phyloP scores from a whole-genome alignment of 345 rosid species.

The Chamaenerion angustifolium region DNA sequence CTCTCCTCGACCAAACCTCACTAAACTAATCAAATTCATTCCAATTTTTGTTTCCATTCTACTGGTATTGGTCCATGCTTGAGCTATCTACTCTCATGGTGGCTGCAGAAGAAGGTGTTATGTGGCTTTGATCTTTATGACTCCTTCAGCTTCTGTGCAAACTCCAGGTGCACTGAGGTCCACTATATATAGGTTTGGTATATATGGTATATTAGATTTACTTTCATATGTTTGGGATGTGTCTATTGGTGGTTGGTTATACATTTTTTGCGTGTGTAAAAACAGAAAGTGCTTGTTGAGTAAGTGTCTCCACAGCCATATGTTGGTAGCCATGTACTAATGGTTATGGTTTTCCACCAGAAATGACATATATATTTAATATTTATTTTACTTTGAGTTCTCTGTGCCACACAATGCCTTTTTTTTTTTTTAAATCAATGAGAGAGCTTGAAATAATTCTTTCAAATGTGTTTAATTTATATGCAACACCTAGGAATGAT shows the following conservation, averaged over 20 bases:
- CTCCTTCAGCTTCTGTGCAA: no score
- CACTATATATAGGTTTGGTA: no score
- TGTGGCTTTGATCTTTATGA: no score
- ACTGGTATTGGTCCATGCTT: conserved; percentile 17
- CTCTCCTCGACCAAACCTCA: conserved; percentile 10
- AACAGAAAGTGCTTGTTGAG: not conserved
- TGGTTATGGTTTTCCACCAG: not conserved
- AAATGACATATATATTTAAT: not conserved
- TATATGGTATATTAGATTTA: not conserved
- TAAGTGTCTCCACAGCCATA: not conserved
- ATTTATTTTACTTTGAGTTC: no score
- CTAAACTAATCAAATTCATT: conserved; percentile 3
- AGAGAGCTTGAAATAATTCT: no score
- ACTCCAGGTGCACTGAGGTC: conserved; percentile 1
- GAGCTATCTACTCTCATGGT: conserved; percentile 4
- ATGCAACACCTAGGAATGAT: no score
- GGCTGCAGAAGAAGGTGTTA: no score
- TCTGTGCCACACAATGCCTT: no score
- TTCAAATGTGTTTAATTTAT: no score
- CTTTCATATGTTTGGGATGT: not conserved
- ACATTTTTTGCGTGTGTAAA: not conserved
- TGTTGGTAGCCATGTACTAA: not conserved
- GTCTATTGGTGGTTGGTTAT: not conserved
- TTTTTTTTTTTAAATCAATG: no score
- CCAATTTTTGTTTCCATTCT: conserved; percentile 14